These are phyloP conservation scores for Camellia oleifera DNA, from an alignment of 179 eudicot species.

Conservation along the genomic window DNA sequence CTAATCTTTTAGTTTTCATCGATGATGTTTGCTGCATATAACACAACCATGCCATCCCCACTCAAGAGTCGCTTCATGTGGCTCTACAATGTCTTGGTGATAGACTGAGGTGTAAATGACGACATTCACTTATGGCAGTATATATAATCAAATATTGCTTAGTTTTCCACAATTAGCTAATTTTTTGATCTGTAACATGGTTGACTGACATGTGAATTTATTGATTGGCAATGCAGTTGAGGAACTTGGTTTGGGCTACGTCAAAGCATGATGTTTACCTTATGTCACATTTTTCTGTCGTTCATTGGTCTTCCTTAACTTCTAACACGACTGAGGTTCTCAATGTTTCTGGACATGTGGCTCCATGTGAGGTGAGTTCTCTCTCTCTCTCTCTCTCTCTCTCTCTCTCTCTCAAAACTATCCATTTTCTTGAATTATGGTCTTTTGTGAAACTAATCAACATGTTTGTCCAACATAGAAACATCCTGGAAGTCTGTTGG, in stretches of 20 bases:
- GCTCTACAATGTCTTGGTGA: background rate
- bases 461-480: constrained; percentile 31
- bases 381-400: background rate
- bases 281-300: constrained; percentile 59
- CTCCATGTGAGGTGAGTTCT: constrained; percentile 62
- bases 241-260: constrained; percentile 88
- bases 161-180: background rate
- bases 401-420: too few species aligned
- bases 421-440: background rate
- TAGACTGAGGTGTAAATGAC: background rate
- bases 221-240: constrained; percentile 45
- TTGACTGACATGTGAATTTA: constrained; percentile 3
- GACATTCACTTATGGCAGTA: background rate
- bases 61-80: background rate
- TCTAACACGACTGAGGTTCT: constrained; percentile 62
- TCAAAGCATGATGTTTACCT: constrained; percentile 87
- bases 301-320: constrained; percentile 64
- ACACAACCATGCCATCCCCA: background rate
- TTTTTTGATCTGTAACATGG: background rate
- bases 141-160: background rate
- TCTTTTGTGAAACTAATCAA: background rate
- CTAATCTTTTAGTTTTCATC: background rate
- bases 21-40: background rate
- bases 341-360: constrained; percentile 71
- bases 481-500: constrained; percentile 80